Evolutionary conservation across 2,329 filamentous ascomycete genomes (phyloP).

Genomic region (Xylaria sp.): DNA sequence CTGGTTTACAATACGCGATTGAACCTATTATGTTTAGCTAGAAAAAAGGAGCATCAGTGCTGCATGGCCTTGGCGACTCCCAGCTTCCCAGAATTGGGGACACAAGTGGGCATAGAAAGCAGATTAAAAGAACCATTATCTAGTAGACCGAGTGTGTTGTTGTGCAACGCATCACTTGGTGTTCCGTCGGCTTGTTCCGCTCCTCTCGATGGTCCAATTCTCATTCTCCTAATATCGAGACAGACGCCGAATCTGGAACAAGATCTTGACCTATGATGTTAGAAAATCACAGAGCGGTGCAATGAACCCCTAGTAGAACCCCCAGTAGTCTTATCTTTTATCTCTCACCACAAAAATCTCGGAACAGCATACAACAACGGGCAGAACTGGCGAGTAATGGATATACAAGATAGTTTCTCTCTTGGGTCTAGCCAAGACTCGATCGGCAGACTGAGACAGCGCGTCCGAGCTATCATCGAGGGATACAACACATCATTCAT

Average conservation of each 20-base stretch:
- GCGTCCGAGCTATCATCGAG: not conserved
- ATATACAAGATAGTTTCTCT: not conserved
- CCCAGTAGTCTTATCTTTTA: not conserved
- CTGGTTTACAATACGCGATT: constrained; percentile 9
- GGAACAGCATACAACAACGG: not conserved
- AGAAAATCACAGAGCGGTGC: not conserved
- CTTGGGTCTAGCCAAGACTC: not conserved
- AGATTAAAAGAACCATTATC: not conserved
- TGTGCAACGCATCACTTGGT: not conserved
- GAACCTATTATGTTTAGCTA: constrained; percentile 29
- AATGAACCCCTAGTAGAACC: too few species aligned
- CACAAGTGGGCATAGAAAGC: constrained; percentile 8
- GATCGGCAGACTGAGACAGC: not conserved
- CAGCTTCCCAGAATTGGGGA: constrained; percentile 1
- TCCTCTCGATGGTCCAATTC: not conserved
- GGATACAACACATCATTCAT: not conserved
- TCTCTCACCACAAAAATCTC: not conserved
- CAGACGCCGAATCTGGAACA: not conserved
- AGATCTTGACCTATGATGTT: not conserved
- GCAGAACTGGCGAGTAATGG: not conserved
- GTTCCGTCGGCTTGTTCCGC: not conserved
- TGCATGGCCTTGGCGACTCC: constrained; percentile 25
- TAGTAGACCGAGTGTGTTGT: not conserved
- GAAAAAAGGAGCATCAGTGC: constrained; percentile 25
- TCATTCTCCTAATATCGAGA: not conserved